phyloP scores from a whole-genome alignment of 331 rosid species.

The Prunus yedoensis region DNA sequence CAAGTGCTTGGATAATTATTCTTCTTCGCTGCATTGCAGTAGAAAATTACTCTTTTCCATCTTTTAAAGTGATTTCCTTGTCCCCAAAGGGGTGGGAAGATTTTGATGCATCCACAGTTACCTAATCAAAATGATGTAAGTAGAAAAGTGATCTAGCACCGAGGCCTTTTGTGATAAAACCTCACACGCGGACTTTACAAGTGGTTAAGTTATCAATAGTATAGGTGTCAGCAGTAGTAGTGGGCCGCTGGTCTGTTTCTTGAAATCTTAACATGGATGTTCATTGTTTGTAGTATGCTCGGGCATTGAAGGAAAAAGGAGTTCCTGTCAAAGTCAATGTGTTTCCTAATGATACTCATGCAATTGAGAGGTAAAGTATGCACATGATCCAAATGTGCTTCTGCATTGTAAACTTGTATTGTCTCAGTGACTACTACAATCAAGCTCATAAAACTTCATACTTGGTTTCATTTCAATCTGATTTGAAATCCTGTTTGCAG shows the following conservation, averaged over 20 bases:
- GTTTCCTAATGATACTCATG: constrained; percentile 80
- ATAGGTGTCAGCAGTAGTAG: too few species aligned
- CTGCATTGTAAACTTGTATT: background rate
- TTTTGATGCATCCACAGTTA: constrained; percentile 23
- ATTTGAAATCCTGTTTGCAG: constrained; percentile 34
- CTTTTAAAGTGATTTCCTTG: background rate
- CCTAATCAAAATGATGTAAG: background rate
- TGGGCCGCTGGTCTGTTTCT: too few species aligned
- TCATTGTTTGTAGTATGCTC: constrained; percentile 53
- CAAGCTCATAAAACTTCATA: background rate
- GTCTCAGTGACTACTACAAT: background rate
- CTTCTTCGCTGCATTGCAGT: background rate
- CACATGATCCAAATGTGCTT: background rate
- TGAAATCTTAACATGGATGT: too few species aligned
- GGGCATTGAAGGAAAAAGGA: constrained; percentile 75
- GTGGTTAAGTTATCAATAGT: too few species aligned
- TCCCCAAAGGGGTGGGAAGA: background rate
- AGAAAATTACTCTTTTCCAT: background rate
- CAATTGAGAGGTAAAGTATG: constrained; percentile 57
- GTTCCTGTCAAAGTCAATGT: constrained; percentile 54
- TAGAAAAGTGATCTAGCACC: background rate
- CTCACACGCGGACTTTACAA: too few species aligned
- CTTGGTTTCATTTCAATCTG: background rate
- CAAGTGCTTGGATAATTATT: background rate
- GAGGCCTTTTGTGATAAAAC: too few species aligned